Evolutionary conservation across 331 rosid genomes (phyloP), one percentile per base, ranked within the genome.

Genomic region (Acacia pycnantha): DNA sequence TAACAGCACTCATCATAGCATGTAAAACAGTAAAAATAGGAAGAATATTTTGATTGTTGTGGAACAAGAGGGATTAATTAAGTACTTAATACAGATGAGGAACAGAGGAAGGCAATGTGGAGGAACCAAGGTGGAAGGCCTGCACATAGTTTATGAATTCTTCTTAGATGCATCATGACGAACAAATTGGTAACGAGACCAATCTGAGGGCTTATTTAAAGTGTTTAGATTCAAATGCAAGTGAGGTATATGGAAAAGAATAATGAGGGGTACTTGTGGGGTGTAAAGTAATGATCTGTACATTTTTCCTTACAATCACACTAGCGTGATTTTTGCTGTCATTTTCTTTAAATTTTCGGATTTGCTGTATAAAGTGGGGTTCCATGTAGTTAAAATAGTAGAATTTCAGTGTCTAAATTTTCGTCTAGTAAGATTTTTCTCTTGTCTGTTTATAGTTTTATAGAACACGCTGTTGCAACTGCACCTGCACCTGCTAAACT

Each of bases 221-320:
- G 83, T 87, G 83, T 76, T 76, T 35, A 70, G 67, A 67, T 54
- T 79, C 68, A 44, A 65, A 62, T 71, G 80, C 68, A 54, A 71
- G 82, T 79, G 78, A 79, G 65, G 22, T 62, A 21, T 33, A 19
- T 53, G 54, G 59, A 43, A 70, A 41, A n/a, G 35, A 81, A n/a
- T 48, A 83, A 73, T 76, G 79, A 82, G 84, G 88, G 83, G 84
- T 72, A 43, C 46, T 43, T 79, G 46, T 82, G 83, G 86, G 87
- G 86, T 50, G 86, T 89, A 86, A 77, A 84, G 74, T 70, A 81
- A 84, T n/a, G 64, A 67, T 83, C 84, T 83, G 84, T 75, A 78
- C 83, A 41, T 81, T 84, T 58, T 64, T 81, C 76, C 58, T 53
- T 19, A 68, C 18, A 37, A 37, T 68, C 73, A 37, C 50, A 68